Evolutionary conservation across 2,329 filamentous ascomycete species (phyloP).

Genomic region (Aspergillus thermomutatus): DNA sequence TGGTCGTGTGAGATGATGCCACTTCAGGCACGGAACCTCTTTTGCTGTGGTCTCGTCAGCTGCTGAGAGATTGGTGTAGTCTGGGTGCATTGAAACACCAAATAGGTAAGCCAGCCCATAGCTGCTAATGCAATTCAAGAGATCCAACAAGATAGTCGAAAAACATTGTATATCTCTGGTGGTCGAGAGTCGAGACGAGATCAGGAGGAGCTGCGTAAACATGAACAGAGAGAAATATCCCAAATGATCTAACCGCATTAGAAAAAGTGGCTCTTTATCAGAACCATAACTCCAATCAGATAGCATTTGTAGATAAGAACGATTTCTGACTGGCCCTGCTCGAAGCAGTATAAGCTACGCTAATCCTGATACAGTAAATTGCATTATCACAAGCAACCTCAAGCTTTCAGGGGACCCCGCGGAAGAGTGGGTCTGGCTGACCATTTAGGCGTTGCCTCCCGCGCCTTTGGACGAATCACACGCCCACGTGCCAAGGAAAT

Average conservation of each 20-base stretch:
- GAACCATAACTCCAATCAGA: neutral
- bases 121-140: neutral
- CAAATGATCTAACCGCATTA: neutral
- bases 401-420: slow-evolving; percentile 13
- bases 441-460: neutral
- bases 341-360: neutral
- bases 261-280: neutral
- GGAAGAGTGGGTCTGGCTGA: neutral
- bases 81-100: neutral
- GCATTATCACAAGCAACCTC: neutral
- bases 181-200: too few species aligned
- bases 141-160: too few species aligned
- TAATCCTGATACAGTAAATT: neutral
- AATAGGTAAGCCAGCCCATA: neutral
- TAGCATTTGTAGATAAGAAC: neutral
- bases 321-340: neutral
- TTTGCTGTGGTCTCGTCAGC: neutral
- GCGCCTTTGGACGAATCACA: slow-evolving; percentile 10
- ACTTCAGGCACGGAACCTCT: neutral
- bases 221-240: too few species aligned
- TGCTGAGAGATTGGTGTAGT: neutral
- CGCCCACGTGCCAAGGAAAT: slow-evolving; percentile 17
- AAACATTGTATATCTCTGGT: too few species aligned
- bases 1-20: neutral
- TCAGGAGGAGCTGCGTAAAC: too few species aligned